Percentiles rank a stretch among this genome's conserved stretches.
These are phyloP conservation scores for Somion occarium DNA, from an alignment of 1,284 basidiomycete genomes.

Conservation along the genomic window DNA sequence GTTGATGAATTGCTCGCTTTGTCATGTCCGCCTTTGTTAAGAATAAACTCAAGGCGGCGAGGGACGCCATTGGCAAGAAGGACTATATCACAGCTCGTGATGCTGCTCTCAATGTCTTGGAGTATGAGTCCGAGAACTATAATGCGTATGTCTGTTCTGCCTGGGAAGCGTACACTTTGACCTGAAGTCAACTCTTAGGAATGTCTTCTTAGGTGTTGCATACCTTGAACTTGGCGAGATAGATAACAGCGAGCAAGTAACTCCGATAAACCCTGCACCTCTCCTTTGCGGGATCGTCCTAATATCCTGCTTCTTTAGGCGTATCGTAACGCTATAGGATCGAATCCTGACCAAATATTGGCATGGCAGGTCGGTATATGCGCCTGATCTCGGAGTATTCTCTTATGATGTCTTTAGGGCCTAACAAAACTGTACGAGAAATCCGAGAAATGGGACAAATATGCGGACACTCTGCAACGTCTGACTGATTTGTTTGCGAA, in stretches of 20 bases:
- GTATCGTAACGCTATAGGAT: slow-evolving; percentile 69
- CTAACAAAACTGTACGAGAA: slow-evolving; percentile 73
- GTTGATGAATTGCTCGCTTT: too few relatives aligned
- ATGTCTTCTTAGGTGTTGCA: slow-evolving; percentile 80
- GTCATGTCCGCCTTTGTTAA: slow-evolving; percentile 47
- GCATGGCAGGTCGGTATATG: slow-evolving; percentile 68
- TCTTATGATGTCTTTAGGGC: slow-evolving; percentile 40
- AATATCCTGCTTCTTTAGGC: slow-evolving; percentile 38
- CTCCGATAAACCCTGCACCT: slow-evolving; percentile 13
- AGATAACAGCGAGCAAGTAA: slow-evolving; percentile 82
- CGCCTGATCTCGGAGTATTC: slow-evolving; percentile 3
- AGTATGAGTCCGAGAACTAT: slow-evolving; percentile 75
- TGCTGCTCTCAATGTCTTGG: slow-evolving; percentile 59
- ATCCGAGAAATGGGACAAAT: slow-evolving; percentile 55
- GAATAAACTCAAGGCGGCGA: slow-evolving; percentile 76
- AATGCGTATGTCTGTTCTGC: slow-evolving; percentile 64
- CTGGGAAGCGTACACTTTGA: neutral
- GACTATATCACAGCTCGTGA: slow-evolving; percentile 70
- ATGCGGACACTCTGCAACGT: slow-evolving; percentile 46
- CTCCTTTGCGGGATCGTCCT: slow-evolving; percentile 2
- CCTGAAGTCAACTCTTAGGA: slow-evolving; percentile 46
- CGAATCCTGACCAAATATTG: slow-evolving; percentile 59
- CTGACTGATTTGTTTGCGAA: slow-evolving; percentile 53
- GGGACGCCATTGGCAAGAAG: slow-evolving; percentile 72
- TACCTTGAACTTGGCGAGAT: slow-evolving; percentile 66